These are phyloP conservation scores for Curvularia sp. DNA, from an alignment of 2,329 filamentous ascomycete genomes.

Conservation along the genomic window DNA sequence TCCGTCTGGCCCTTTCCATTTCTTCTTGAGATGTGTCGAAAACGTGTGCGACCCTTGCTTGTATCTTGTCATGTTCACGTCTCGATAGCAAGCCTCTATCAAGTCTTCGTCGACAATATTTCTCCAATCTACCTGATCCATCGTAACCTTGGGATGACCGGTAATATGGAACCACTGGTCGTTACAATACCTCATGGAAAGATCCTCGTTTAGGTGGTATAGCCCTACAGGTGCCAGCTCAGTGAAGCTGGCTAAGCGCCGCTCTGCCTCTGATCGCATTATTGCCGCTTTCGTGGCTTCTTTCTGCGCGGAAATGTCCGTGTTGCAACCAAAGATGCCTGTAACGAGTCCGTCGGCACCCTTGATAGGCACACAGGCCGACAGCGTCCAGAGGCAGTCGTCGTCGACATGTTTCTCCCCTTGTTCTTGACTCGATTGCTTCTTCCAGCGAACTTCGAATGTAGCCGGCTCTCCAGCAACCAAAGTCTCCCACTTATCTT, in stretches of 20 bases:
- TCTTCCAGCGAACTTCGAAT: constrained; percentile 41
- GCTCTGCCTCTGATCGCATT: constrained; percentile 27
- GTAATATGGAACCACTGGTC: constrained; percentile 30
- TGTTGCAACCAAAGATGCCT: constrained; percentile 32
- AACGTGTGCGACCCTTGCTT: constrained; percentile 13
- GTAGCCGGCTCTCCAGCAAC: constrained; percentile 26
- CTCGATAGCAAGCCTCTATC: constrained; percentile 12
- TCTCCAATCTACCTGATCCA: constrained; percentile 17
- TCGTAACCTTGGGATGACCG: constrained; percentile 15
- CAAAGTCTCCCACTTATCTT: constrained; percentile 27
- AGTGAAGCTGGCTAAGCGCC: constrained; percentile 21
- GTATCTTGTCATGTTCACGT: constrained; percentile 4
- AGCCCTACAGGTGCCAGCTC: constrained; percentile 24
- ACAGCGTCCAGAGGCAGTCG: constrained; percentile 28
- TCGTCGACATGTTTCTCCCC: constrained; percentile 3
- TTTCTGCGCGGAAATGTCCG: constrained; percentile 37
- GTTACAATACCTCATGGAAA: constrained; percentile 29
- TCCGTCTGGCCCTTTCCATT: constrained; percentile 25
- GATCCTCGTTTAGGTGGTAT: constrained; percentile 22
- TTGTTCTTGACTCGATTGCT: background rate
- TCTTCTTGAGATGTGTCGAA: constrained; percentile 24
- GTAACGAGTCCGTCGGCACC: constrained; percentile 24
- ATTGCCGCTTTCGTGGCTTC: constrained; percentile 21
- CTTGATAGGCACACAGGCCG: constrained; percentile 31
- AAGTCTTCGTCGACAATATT: constrained; percentile 8